Conservation (phyloP, 1,284 basidiomycete species). For the Chalciporus sp. region DNA sequence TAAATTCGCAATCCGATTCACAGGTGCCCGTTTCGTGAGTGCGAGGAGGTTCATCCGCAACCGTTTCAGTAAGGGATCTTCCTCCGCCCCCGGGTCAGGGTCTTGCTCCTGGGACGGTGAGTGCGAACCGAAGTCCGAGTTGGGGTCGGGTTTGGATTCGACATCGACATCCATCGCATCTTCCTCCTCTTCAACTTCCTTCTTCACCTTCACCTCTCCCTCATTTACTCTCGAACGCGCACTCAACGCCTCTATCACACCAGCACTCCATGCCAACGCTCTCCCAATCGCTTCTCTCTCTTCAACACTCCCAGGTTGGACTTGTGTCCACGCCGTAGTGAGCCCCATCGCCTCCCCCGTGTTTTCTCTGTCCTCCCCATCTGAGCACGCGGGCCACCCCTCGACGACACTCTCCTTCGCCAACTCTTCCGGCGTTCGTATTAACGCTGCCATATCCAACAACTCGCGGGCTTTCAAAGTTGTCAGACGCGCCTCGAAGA, state of each 20-base stretch:
- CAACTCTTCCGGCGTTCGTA: slow-evolving; percentile 62
- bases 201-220: slow-evolving; percentile 18
- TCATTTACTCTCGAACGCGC: slow-evolving; percentile 33
- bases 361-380: slow-evolving; percentile 8
- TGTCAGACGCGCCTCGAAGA: slow-evolving; percentile 9
- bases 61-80: slow-evolving; percentile 42
- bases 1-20: slow-evolving; percentile 66
- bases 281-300: slow-evolving; percentile 37
- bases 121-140: neutral
- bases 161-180: slow-evolving; percentile 30
- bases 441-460: slow-evolving; percentile 69
- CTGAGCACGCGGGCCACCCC: slow-evolving; percentile 21
- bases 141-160: slow-evolving; percentile 1
- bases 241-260: slow-evolving; percentile 28
- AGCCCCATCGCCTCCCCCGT: neutral
- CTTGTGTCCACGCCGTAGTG: neutral
- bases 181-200: slow-evolving; percentile 14
- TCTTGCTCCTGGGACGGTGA: neutral
- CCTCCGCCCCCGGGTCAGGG: slow-evolving; percentile 22
- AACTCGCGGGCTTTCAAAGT: slow-evolving; percentile 44
- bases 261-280: slow-evolving; percentile 24
- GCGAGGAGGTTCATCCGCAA: slow-evolving; percentile 61
- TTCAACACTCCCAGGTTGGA: slow-evolving; percentile 1
- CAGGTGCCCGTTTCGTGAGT: slow-evolving; percentile 70
- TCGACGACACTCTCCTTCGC: slow-evolving; percentile 53